These are phyloP conservation scores for Schizonepeta tenuifolia DNA, from an alignment of 257 asterid genomes.

Conservation along the genomic window DNA sequence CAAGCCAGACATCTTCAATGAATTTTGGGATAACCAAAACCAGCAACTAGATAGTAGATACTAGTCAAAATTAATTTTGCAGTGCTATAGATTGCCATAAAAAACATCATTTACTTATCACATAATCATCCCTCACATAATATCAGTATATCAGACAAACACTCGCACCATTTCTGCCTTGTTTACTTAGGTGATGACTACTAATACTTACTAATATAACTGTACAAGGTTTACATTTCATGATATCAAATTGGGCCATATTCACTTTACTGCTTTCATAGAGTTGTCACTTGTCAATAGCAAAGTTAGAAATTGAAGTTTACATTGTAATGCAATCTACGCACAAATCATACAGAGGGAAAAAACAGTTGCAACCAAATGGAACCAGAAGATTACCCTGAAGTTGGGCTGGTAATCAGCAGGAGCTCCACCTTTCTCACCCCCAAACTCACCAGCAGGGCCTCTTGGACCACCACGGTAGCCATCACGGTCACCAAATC, in stretches of 20 bases:
- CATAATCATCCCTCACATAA: background rate
- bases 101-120: background rate
- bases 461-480: conserved; percentile 93
- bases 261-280: background rate
- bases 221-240: background rate
- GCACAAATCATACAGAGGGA: background rate
- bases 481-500: conserved; percentile 91
- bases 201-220: background rate
- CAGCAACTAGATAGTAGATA: background rate
- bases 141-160: background rate
- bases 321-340: no score
- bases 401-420: conserved; percentile 94
- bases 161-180: background rate
- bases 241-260: background rate
- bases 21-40: background rate
- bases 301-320: background rate
- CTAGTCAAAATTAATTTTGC: background rate
- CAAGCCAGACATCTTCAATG: background rate
- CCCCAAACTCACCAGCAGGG: conserved; percentile 82
- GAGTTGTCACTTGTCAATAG: background rate
- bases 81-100: background rate
- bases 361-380: background rate
- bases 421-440: conserved; percentile 93
- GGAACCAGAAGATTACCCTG: conserved; percentile 53
- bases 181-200: background rate